phyloP scores from a whole-genome alignment of 129 eudicot genomes.

The Daucus carota region DNA sequence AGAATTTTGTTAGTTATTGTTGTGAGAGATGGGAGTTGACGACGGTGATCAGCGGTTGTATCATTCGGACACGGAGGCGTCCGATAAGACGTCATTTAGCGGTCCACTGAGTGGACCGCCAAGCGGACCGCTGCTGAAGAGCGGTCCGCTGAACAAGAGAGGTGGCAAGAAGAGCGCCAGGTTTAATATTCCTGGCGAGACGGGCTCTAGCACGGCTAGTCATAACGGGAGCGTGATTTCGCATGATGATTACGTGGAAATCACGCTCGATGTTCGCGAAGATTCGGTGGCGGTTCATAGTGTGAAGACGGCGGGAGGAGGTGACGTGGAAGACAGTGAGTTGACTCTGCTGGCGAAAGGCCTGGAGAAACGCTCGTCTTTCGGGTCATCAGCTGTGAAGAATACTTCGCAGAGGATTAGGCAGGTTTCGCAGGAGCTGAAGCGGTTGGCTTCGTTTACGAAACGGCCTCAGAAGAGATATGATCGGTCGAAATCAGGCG shows the following conservation, averaged over 20 bases:
- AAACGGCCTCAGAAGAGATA: slow-evolving; percentile 23
- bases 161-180: slow-evolving; percentile 41
- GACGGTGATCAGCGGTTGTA: slow-evolving; percentile 33
- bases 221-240: slow-evolving; percentile 6
- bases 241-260: slow-evolving; percentile 49
- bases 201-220: slow-evolving; percentile 16
- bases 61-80: slow-evolving; percentile 61
- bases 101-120: slow-evolving; percentile 57
- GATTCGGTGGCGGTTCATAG: slow-evolving; percentile 83
- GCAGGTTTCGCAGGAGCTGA: slow-evolving; percentile 61
- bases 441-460: slow-evolving; percentile 38
- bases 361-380: slow-evolving; percentile 50
- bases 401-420: slow-evolving; percentile 46
- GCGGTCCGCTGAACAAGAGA: slow-evolving; percentile 40
- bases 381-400: slow-evolving; percentile 39
- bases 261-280: slow-evolving; percentile 70
- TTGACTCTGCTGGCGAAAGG: slow-evolving; percentile 39
- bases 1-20: neutral
- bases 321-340: slow-evolving; percentile 54
- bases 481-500: slow-evolving; percentile 47
- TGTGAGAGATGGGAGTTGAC: slow-evolving; percentile 30
- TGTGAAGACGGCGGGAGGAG: slow-evolving; percentile 60
- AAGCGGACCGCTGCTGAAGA: slow-evolving; percentile 23
- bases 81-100: slow-evolving; percentile 20
- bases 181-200: slow-evolving; percentile 34